Percentiles rank a stretch among this genome's conserved stretches.
phyloP scores from a whole-genome alignment of 208 protist genomes.

The Angomonas deanei region DNA sequence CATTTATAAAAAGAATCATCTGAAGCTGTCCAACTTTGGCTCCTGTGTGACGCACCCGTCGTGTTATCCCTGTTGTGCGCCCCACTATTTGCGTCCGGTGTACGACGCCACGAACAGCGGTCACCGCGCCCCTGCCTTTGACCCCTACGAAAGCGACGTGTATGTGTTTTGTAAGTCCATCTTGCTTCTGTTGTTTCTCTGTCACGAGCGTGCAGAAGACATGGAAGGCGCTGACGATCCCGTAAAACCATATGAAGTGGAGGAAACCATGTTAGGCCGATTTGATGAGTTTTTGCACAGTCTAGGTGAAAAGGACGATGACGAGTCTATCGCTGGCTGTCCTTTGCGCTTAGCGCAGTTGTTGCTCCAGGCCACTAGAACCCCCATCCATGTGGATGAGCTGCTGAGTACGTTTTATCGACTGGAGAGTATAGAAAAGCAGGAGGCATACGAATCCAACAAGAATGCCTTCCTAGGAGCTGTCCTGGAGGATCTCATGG shows the following conservation, averaged over 20 bases:
- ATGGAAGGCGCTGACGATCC: background rate
- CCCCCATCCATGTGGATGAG: background rate
- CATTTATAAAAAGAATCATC: conserved; percentile 13
- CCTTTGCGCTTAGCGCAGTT: background rate
- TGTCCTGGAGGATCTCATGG: background rate
- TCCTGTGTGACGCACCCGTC: conserved; percentile 18
- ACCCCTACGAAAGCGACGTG: conserved; percentile 1
- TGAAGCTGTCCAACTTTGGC: conserved; percentile 60
- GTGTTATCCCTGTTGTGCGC: conserved; percentile 24
- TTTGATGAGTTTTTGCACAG: background rate
- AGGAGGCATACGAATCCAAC: background rate
- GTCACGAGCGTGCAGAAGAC: background rate
- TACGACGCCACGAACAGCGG: background rate
- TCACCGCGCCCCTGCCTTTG: background rate
- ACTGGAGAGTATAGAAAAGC: background rate
- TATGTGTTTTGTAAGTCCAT: conserved; percentile 4
- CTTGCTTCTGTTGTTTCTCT: conserved; percentile 1
- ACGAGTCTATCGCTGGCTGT: background rate
- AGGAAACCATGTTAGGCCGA: background rate
- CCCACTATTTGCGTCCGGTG: background rate
- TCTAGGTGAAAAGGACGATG: background rate
- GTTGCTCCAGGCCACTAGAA: background rate
- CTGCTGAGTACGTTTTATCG: background rate
- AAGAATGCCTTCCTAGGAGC: background rate
- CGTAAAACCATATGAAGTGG: too few species aligned